These are phyloP conservation scores for Solanum neorickii DNA, from an alignment of 257 asterid genomes.

Conservation along the genomic window DNA sequence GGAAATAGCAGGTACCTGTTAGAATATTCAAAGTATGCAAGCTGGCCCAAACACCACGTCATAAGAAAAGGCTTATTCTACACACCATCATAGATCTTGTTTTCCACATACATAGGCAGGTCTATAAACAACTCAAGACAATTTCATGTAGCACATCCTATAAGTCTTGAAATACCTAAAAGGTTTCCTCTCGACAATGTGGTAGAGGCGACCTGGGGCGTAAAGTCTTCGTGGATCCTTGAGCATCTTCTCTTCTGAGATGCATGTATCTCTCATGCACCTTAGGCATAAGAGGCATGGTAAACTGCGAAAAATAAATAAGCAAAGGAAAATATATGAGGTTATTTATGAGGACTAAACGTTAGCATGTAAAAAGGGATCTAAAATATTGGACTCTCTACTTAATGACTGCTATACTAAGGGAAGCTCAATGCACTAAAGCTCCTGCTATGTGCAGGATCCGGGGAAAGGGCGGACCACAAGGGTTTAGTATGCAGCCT, in stretches of 20 bases:
- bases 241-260: conserved; percentile 68
- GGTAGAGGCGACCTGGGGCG: conserved; percentile 90
- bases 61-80: background rate
- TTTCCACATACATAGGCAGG: background rate
- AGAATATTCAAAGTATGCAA: background rate
- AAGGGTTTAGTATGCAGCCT: background rate
- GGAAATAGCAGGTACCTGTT: background rate
- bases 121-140: background rate
- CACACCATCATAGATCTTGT: background rate
- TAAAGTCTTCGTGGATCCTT: conserved; percentile 76
- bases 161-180: conserved; percentile 36
- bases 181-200: conserved; percentile 77
- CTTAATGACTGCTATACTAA: background rate
- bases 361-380: background rate
- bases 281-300: conserved; percentile 72
- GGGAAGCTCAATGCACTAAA: background rate
- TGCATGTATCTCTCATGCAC: conserved; percentile 84
- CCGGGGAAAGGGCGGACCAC: background rate
- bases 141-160: background rate
- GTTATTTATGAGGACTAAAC: background rate
- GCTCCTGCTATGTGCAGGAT: background rate
- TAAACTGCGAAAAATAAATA: conserved; percentile 32
- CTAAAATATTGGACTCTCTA: background rate
- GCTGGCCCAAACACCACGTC: background rate
- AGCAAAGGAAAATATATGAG: background rate